These are phyloP conservation scores for Exophiala dermatitidis DNA, from an alignment of 2,329 filamentous ascomycete genomes.

Conservation along the genomic window DNA sequence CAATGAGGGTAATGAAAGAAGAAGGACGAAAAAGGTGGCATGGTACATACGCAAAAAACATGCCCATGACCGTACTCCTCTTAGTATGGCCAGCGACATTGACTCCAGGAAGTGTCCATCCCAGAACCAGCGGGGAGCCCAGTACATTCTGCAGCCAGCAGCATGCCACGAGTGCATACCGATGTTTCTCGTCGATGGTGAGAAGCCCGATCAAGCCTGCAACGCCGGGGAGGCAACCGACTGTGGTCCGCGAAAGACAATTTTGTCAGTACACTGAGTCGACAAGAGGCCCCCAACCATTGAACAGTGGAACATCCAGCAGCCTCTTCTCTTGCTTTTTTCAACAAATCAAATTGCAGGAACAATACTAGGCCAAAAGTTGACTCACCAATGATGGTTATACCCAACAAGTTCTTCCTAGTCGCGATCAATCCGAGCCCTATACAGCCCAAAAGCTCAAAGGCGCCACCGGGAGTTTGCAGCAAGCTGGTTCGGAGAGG, in stretches of 20 bases:
- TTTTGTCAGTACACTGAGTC: too few species aligned
- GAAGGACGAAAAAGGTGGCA: not conserved
- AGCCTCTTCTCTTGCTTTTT: too few species aligned
- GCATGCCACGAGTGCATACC: slow-evolving; percentile 46
- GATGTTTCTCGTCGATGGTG: slow-evolving; percentile 41
- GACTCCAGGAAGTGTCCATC: slow-evolving; percentile 46
- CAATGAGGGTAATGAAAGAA: not conserved
- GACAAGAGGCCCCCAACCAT: slow-evolving; percentile 5
- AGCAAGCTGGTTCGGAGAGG: slow-evolving; percentile 33
- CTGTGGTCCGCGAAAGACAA: slow-evolving; percentile 18
- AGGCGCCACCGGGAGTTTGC: slow-evolving; percentile 33
- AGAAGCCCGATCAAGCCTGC: slow-evolving; percentile 47
- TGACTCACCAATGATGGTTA: slow-evolving; percentile 16
- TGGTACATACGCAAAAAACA: slow-evolving; percentile 37
- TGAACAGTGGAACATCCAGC: too few species aligned
- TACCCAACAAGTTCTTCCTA: slow-evolving; percentile 16
- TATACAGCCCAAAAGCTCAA: slow-evolving; percentile 28
- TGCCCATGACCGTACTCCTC: slow-evolving; percentile 43
- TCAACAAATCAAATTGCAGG: too few species aligned
- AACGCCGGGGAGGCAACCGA: slow-evolving; percentile 27
- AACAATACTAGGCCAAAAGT: too few species aligned
- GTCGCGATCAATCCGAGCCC: slow-evolving; percentile 17
- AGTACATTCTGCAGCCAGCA: slow-evolving; percentile 48
- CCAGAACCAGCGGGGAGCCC: slow-evolving; percentile 46
- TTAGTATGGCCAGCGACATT: slow-evolving; percentile 48